Percentiles rank a stretch among this genome's conserved stretches.
phyloP scores from a whole-genome alignment of 148 eudicot species.

The Chenopodium formosanum region DNA sequence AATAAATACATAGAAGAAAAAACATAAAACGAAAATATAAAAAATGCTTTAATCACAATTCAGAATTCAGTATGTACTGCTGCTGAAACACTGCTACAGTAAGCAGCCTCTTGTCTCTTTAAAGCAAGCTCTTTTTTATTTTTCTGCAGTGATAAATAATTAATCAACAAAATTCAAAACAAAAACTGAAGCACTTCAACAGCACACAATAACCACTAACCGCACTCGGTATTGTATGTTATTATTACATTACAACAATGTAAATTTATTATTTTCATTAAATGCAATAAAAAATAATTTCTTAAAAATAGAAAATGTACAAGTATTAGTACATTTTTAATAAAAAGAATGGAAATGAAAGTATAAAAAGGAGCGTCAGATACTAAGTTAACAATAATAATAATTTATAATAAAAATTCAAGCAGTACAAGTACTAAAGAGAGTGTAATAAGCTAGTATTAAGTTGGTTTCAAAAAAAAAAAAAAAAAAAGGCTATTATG shows the following conservation, averaged over 20 bases:
- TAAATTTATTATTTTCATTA: too few species aligned
- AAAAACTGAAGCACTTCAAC: slow-evolving; percentile 36
- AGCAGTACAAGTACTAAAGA: not conserved
- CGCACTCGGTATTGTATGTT: too few species aligned
- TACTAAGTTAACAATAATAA: not conserved
- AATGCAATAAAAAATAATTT: too few species aligned
- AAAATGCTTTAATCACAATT: slow-evolving; percentile 18
- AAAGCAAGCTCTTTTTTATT: slow-evolving; percentile 19
- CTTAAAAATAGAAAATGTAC: too few species aligned
- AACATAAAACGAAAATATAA: not conserved
- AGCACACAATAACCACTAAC: not conserved
- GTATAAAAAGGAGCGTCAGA: too few species aligned
- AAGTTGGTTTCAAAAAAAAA: not conserved
- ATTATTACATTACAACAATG: too few species aligned
- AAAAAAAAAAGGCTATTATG: not conserved
- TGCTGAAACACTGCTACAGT: slow-evolving; percentile 22
- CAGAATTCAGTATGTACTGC: slow-evolving; percentile 23
- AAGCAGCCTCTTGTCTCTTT: slow-evolving; percentile 19
- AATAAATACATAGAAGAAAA: not conserved
- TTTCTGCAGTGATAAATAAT: slow-evolving; percentile 35
- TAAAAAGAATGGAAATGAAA: too few species aligned
- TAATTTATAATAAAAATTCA: not conserved
- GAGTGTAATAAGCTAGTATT: not conserved
- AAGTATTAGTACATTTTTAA: too few species aligned
- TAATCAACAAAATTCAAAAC: slow-evolving; percentile 19